Percentiles rank a stretch among this genome's conserved stretches.
phyloP scores from a whole-genome alignment of 305 asterid genomes.

The Fraxinus sp. region DNA sequence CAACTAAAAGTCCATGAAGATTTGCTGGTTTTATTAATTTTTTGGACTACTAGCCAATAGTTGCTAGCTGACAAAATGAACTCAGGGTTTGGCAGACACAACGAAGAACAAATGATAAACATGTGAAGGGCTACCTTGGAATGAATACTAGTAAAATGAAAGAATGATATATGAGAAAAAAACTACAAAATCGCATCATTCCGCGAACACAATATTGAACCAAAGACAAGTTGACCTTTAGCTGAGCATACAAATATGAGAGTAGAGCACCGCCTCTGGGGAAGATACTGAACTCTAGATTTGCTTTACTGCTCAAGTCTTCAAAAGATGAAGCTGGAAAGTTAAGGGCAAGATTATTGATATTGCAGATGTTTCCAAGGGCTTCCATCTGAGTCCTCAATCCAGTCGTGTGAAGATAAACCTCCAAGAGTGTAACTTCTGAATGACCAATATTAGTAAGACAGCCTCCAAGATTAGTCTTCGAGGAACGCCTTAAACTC shows the following conservation, averaged over 20 bases:
- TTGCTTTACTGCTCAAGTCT: constrained; percentile 52
- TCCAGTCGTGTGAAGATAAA: constrained; percentile 74
- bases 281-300: constrained; percentile 52
- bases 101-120: constrained; percentile 10
- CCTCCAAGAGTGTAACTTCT: constrained; percentile 79
- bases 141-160: constrained; percentile 8
- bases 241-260: constrained; percentile 73
- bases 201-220: constrained; percentile 22
- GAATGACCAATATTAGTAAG: constrained; percentile 74
- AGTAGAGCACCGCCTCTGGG: constrained; percentile 85
- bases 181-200: constrained; percentile 10
- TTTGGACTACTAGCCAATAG: not conserved
- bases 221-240: constrained; percentile 61
- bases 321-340: constrained; percentile 61
- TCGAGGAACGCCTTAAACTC: constrained; percentile 59
- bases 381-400: constrained; percentile 85
- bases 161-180: constrained; percentile 14
- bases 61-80: constrained; percentile 12
- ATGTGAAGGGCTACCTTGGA: constrained; percentile 18
- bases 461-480: constrained; percentile 61
- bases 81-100: constrained; percentile 13
- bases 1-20: not conserved
- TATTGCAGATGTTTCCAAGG: constrained; percentile 83
- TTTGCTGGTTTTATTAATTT: not conserved
- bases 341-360: constrained; percentile 52